These are phyloP conservation scores for Suillus paluster DNA, from an alignment of 768 basidiomycete species.

Conservation along the genomic window DNA sequence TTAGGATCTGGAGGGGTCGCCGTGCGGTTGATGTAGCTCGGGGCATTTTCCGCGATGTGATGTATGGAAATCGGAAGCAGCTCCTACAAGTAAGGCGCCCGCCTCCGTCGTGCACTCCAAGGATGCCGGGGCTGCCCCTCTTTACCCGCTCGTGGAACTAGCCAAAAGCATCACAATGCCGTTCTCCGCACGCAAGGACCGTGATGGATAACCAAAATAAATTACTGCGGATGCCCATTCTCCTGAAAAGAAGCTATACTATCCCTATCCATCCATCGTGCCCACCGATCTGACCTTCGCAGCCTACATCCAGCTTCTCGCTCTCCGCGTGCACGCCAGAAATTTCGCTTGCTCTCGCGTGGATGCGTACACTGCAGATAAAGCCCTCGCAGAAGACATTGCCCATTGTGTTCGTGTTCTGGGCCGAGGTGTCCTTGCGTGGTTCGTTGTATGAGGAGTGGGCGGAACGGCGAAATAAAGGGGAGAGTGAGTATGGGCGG, in stretches of 20 bases:
- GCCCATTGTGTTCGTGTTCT: constrained; percentile 65
- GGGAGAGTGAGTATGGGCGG: constrained; percentile 45
- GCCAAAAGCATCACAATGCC: constrained; percentile 28
- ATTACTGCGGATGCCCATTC: not conserved
- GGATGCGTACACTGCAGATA: constrained; percentile 71
- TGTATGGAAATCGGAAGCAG: constrained; percentile 61
- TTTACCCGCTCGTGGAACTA: constrained; percentile 33
- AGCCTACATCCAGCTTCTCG: constrained; percentile 65
- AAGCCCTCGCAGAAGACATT: constrained; percentile 59
- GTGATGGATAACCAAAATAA: not conserved
- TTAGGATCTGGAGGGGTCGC: constrained; percentile 50
- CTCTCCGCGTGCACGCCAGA: constrained; percentile 53
- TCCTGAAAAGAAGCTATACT: constrained; percentile 15
- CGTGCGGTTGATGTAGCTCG: constrained; percentile 53
- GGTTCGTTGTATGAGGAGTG: constrained; percentile 59
- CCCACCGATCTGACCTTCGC: constrained; percentile 58
- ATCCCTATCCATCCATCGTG: constrained; percentile 43
- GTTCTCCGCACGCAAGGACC: constrained; percentile 7
- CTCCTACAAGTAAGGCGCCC: constrained; percentile 42
- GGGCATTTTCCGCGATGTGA: constrained; percentile 55
- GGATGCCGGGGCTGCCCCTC: constrained; percentile 21
- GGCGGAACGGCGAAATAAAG: constrained; percentile 39
- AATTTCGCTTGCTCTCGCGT: constrained; percentile 68
- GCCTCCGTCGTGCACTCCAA: constrained; percentile 38
- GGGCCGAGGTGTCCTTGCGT: constrained; percentile 69